Evolutionary conservation across 208 protist genomes (phyloP).

Genomic region (Trypanosomatidae sp.): DNA sequence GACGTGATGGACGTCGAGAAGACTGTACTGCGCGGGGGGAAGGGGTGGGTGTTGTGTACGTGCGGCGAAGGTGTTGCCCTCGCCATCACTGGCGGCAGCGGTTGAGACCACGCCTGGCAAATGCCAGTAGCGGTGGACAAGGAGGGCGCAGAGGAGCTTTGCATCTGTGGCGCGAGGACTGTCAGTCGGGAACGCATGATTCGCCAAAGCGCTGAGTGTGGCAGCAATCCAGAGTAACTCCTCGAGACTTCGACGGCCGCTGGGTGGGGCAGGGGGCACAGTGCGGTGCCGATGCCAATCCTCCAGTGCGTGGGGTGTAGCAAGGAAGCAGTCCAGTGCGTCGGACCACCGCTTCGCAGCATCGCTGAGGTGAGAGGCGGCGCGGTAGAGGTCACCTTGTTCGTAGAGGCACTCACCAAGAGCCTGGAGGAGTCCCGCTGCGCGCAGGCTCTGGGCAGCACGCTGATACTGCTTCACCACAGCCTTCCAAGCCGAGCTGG

Average conservation of each 20-base stretch:
- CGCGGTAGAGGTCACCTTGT: constrained; percentile 52
- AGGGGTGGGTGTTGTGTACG: constrained; percentile 20
- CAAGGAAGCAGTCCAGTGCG: constrained; percentile 67
- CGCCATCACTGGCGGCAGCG: not conserved
- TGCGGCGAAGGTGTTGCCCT: constrained; percentile 12
- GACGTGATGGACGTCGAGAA: constrained; percentile 13
- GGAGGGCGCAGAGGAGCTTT: constrained; percentile 52
- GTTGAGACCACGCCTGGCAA: constrained; percentile 17
- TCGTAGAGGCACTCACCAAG: constrained; percentile 78
- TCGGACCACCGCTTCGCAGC: constrained; percentile 71
- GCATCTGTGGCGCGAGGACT: constrained; percentile 49
- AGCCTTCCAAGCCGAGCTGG: constrained; percentile 21
- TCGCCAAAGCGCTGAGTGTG: constrained; percentile 62
- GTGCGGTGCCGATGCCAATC: constrained; percentile 40
- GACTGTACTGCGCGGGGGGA: constrained; percentile 17
- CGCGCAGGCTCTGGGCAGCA: constrained; percentile 43
- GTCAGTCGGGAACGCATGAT: constrained; percentile 59
- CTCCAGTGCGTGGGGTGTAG: constrained; percentile 48
- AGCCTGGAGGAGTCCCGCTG: constrained; percentile 49
- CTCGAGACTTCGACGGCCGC: constrained; percentile 11
- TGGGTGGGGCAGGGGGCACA: constrained; percentile 11
- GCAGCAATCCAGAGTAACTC: constrained; percentile 22
- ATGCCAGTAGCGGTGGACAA: constrained; percentile 36
- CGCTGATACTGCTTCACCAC: constrained; percentile 49
- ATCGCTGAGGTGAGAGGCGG: constrained; percentile 34